Evolutionary conservation across 176 grass and related monocot genomes (phyloP), one percentile per base, ranked within the genome.

Genomic region (Panicum miliaceum): DNA sequence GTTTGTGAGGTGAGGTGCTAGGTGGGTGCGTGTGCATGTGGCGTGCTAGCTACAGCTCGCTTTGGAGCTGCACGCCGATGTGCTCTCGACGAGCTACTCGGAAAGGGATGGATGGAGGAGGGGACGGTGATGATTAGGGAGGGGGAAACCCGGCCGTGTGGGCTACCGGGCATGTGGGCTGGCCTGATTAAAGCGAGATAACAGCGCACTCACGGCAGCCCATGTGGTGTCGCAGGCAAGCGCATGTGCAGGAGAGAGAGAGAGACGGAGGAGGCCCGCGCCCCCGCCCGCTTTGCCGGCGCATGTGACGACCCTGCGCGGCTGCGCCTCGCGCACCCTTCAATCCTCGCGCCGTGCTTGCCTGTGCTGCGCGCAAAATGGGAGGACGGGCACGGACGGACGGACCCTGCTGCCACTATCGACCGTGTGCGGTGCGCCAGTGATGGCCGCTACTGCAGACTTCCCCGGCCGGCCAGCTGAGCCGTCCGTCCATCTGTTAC

Each of bases 181-280:
- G 81, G 66, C 22, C 56, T 86, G 79, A 79, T 83, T 83, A 83
- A 90, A 89, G 87, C 46, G 73, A 7, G 56, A 34, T 12, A 48
- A 73, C 67, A 86, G 46, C 81, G 54, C 81, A 46, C 64, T 62
- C 65, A 15, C 25, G 64, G 74, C 83, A 87, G 67, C 74, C 79
- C 89, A 90, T 90, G 89, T 90, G 84, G 75, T 75, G 75, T 2
- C 12, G 63, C 70, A 75, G 85, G 86, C 86, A 77, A 29, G 52
- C 51, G 64, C 86, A 88, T 88, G 79, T 63, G 86, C 45, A n/a
- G 8, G 64, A 69, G 61, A 61, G 70, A 75, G 45, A 37, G 36
- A 20, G n/a, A 3, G 56, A 20, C n/a, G 67, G 7, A 8, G n/a
- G 9, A 10, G 41, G 57, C 12, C 59, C 72, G n/a, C 73, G 10